Conservation (phyloP, 495 filamentous ascomycete species). For the Venustampulla echinocandica region DNA sequence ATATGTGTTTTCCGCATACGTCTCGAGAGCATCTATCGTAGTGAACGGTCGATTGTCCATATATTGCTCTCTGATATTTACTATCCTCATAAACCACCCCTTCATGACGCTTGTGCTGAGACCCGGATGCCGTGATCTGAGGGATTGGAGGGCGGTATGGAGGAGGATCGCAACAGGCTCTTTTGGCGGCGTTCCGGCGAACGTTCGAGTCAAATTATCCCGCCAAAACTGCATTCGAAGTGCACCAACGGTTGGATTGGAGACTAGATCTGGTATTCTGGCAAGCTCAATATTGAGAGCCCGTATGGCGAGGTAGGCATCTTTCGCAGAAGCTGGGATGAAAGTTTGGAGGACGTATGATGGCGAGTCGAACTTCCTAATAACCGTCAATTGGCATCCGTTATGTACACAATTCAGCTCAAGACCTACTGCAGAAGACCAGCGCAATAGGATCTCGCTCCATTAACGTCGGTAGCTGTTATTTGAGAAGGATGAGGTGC, state of each 20-base stretch:
- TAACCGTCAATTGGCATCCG: slow-evolving; percentile 1
- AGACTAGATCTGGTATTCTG: slow-evolving; percentile 77
- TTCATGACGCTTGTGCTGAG: slow-evolving; percentile 56
- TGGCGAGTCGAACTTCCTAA: slow-evolving; percentile 73
- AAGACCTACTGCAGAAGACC: slow-evolving; percentile 45
- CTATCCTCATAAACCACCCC: slow-evolving; percentile 71
- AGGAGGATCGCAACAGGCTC: slow-evolving; percentile 87
- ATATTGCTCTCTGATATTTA: slow-evolving; percentile 71
- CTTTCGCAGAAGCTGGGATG: slow-evolving; percentile 57
- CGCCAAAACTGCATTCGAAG: slow-evolving; percentile 95
- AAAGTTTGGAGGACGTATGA: slow-evolving; percentile 81
- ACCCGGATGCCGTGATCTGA: slow-evolving; percentile 43
- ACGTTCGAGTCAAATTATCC: slow-evolving; percentile 65
- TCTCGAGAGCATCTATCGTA: slow-evolving; percentile 63
- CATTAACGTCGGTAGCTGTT: slow-evolving; percentile 35
- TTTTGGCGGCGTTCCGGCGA: slow-evolving; percentile 66
- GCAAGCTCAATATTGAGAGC: slow-evolving; percentile 90
- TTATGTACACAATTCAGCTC: background rate
- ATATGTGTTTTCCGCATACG: slow-evolving; percentile 90
- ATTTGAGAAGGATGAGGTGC: slow-evolving; percentile 21
- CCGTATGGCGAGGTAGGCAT: slow-evolving; percentile 84
- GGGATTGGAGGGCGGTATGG: slow-evolving; percentile 54
- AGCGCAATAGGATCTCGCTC: slow-evolving; percentile 48
- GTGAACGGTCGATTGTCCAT: slow-evolving; percentile 77
- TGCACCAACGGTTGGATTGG: slow-evolving; percentile 66